phyloP scores from a whole-genome alignment of 192 early-diverging fungal species.

The Blastocladiella britannica region DNA sequence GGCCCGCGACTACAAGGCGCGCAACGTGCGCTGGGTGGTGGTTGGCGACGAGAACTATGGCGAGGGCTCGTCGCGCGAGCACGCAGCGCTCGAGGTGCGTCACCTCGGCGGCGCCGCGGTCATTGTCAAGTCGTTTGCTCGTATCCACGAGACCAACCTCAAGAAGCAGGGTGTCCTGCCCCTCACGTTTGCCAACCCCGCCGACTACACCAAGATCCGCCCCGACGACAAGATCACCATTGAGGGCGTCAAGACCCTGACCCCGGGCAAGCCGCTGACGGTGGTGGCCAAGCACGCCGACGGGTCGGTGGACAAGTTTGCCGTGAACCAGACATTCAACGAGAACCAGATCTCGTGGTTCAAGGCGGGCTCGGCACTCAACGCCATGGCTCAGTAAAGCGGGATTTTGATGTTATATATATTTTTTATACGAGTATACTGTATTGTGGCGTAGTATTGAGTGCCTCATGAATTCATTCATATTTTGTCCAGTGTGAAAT shows the following conservation, averaged over 20 bases:
- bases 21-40: slow-evolving; percentile 72
- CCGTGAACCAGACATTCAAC: slow-evolving; percentile 95
- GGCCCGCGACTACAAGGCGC: slow-evolving; percentile 88
- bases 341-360: slow-evolving; percentile 98
- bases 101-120: slow-evolving; percentile 85
- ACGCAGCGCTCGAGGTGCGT: slow-evolving; percentile 92
- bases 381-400: slow-evolving; percentile 42
- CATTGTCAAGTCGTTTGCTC: slow-evolving; percentile 90
- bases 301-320: slow-evolving; percentile 55
- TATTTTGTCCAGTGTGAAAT: too few species aligned
- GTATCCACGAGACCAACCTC: slow-evolving; percentile 99
- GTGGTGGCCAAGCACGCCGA: slow-evolving; percentile 60
- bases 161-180: slow-evolving; percentile 99
- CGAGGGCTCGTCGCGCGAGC: slow-evolving; percentile 97
- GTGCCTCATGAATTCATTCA: too few species aligned
- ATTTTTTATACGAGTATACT: neutral
- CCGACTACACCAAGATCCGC: slow-evolving; percentile 81
- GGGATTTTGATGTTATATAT: neutral
- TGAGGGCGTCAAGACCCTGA: slow-evolving; percentile 60
- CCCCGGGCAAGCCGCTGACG: slow-evolving; percentile 68
- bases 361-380: slow-evolving; percentile 79
- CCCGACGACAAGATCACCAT: slow-evolving; percentile 74
- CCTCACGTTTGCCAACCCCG: slow-evolving; percentile 79
- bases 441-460: too few species aligned
- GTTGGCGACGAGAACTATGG: slow-evolving; percentile 99